These are phyloP conservation scores for Metroxylon sagu DNA, from an alignment of 176 grass and related monocot genomes.

Conservation along the genomic window DNA sequence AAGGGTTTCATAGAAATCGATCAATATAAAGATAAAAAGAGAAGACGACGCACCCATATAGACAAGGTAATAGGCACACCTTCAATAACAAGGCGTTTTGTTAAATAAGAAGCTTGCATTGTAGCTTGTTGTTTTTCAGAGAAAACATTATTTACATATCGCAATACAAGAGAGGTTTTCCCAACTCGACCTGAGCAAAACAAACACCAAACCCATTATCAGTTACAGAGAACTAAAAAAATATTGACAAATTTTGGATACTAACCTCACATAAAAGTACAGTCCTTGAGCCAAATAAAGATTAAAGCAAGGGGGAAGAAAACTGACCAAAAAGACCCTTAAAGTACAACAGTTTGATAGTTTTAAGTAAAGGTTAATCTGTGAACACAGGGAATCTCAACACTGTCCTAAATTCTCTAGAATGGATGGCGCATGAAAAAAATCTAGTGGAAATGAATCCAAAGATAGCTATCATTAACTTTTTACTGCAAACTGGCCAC, in stretches of 20 bases:
- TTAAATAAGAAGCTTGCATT: conserved; percentile 70
- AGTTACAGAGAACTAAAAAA: neutral
- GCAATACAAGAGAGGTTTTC: conserved; percentile 71
- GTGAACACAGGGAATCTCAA: too few species aligned
- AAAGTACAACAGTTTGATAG: too few species aligned
- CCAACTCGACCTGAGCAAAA: conserved; percentile 49
- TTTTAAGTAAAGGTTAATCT: too few species aligned
- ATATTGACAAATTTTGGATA: neutral
- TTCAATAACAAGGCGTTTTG: conserved; percentile 61
- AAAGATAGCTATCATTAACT: too few species aligned
- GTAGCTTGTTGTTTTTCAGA: conserved; percentile 81
- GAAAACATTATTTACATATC: conserved; percentile 74
- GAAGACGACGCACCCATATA: conserved; percentile 68
- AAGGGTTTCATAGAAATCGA: neutral
- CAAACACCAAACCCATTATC: conserved; percentile 7
- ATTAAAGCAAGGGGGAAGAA: too few species aligned
- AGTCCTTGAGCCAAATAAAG: too few species aligned
- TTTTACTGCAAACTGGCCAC: too few species aligned
- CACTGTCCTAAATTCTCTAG: too few species aligned
- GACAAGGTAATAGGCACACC: conserved; percentile 75
- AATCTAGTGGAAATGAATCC: too few species aligned
- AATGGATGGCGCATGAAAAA: too few species aligned
- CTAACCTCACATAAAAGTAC: neutral
- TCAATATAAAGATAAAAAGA: conserved; percentile 22
- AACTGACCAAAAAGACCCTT: too few species aligned